A percentile compares a stretch with the other conserved stretches of the same genome.
These are phyloP conservation scores for Sphaerulina musiva DNA, from an alignment of 2,329 filamentous ascomycete genomes.

Conservation along the genomic window DNA sequence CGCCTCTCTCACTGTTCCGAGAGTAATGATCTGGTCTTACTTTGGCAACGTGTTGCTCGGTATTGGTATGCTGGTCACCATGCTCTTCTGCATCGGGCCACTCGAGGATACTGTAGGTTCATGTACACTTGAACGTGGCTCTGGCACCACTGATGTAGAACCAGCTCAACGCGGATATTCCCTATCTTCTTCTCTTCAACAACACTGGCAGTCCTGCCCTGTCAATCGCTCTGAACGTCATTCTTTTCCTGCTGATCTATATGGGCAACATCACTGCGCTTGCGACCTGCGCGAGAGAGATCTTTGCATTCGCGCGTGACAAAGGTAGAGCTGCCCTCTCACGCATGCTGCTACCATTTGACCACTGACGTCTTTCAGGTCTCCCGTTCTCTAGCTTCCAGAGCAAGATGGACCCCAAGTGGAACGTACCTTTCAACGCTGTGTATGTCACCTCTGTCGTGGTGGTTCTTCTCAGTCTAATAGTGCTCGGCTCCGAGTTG, in stretches of 20 bases:
- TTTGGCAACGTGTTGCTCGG: conserved; percentile 22
- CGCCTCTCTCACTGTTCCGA: conserved; percentile 29
- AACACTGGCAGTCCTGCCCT: conserved; percentile 22
- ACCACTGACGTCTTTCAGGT: conserved; percentile 22
- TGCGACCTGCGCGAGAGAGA: conserved; percentile 39
- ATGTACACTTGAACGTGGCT: background rate
- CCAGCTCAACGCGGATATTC: conserved; percentile 18
- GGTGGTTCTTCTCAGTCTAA: conserved; percentile 31
- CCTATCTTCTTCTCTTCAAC: conserved; percentile 28
- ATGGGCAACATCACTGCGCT: conserved; percentile 32
- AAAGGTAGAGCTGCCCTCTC: conserved; percentile 15
- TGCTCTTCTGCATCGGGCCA: conserved; percentile 30
- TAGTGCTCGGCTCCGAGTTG: conserved; percentile 33
- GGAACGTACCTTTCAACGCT: conserved; percentile 34
- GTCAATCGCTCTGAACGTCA: conserved; percentile 24
- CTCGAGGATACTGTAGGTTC: conserved; percentile 24
- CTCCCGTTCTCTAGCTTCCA: conserved; percentile 32
- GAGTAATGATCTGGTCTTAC: conserved; percentile 28
- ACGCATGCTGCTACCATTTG: conserved; percentile 21
- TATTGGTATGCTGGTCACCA: conserved; percentile 24
- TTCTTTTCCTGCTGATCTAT: conserved; percentile 26
- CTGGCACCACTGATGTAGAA: background rate
- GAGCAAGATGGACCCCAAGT: conserved; percentile 25
- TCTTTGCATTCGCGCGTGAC: conserved; percentile 41
- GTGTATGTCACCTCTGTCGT: conserved; percentile 31